Evolutionary conservation across 2,329 filamentous ascomycete genomes (phyloP), one percentile per base, ranked within the genome.

Genomic region (Lasiodiplodia sp.): DNA sequence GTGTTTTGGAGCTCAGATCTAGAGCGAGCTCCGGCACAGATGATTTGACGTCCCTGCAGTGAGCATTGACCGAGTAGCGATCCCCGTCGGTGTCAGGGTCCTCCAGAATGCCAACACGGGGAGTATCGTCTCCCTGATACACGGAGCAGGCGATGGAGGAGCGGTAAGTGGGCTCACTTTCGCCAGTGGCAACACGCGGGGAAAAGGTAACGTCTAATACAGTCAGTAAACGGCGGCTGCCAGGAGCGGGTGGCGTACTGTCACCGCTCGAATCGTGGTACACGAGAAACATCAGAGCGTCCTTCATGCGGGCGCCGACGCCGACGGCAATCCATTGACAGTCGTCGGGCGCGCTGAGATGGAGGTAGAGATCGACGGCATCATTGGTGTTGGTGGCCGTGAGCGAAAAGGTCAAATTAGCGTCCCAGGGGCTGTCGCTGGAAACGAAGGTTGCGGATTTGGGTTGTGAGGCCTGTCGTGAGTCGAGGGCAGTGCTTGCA

Each of bases 241-340:
- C 40, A 23, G 3, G 34, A 12, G n/a, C 40, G 12, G 14, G 14
- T 10, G 57, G 7, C 67, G 21, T 69, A 74, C 73, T 85, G 65
- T 81, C 76, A 66, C 80, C 82, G 6, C 78, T 78, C 4, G 77
- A 75, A 68, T 83, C 83, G 56, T 80, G 77, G 78, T 89, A 89
- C n/a, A 84, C 77, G 73, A 89, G 82, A 55, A 88, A 81, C 68
- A 87, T 84, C 28, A 89, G 79, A 8, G 86, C 82, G 3, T 80
- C 77, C 83, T 88, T 88, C 72, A 83, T 81, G 57, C 82, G 72
- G 68, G 80, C 82, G 56, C 87, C 87, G 47, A 88, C 81, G 44
- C 87, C 87, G 52, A 89, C 76, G 68, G 84, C 86, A 52, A 82
- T 82, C 86, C 86, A 89, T 44, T 84, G 82, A 47, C 81, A 77